A percentile compares a stretch with the other conserved stretches of the same genome.
Evolutionary conservation across 768 basidiomycete species (phyloP).

Genomic region (Leucocoprinus sp.): DNA sequence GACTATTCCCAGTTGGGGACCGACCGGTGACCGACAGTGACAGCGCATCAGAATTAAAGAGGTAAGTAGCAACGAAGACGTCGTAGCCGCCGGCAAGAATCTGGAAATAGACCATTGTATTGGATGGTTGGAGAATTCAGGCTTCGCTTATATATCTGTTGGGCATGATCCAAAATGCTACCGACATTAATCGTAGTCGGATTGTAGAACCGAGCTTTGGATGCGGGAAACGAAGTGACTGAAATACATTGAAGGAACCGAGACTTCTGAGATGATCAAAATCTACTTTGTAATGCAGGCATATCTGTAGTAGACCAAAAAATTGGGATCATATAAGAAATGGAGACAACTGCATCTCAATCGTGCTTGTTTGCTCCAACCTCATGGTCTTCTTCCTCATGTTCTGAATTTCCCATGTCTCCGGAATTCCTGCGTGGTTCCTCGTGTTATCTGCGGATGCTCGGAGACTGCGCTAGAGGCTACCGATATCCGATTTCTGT

Average conservation of each 20-base stretch:
- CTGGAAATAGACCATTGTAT: conserved; percentile 53
- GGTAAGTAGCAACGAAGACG: conserved; percentile 53
- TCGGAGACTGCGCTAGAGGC: neutral
- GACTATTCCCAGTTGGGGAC: conserved; percentile 40
- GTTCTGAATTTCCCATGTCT: neutral
- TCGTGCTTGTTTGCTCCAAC: too few relatives aligned
- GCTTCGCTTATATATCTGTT: too few relatives aligned
- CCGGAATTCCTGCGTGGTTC: neutral
- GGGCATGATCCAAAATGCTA: too few relatives aligned
- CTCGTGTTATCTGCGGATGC: neutral
- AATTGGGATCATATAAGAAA: too few relatives aligned
- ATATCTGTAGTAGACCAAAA: too few relatives aligned
- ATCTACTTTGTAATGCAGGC: too few relatives aligned
- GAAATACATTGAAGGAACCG: too few relatives aligned
- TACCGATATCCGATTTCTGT: neutral
- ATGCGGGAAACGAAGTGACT: too few relatives aligned
- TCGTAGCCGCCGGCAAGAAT: conserved; percentile 64
- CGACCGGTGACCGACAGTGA: conserved; percentile 28
- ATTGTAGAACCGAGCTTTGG: too few relatives aligned
- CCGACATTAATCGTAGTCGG: too few relatives aligned
- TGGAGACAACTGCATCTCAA: too few relatives aligned
- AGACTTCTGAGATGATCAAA: too few relatives aligned
- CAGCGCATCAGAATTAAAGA: conserved; percentile 29
- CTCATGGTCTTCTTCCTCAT: neutral
- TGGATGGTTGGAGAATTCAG: neutral